Base-by-base conservation (phyloP, 1,284 basidiomycete genomes). In the Ceratobasidium sp. region DNA sequence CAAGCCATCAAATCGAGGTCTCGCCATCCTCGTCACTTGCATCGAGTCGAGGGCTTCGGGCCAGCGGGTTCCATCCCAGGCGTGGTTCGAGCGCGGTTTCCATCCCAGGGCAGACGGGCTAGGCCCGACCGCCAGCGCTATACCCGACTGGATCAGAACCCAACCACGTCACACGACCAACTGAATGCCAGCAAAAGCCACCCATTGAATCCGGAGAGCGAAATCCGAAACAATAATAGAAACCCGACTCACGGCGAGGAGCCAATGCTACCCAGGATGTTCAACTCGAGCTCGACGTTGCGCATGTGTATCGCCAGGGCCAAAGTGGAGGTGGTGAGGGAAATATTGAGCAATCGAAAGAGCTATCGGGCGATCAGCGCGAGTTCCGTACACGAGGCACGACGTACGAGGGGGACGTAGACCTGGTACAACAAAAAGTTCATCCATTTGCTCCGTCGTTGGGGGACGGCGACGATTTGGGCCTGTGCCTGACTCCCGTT, bases 261-360 rank as follows among this genome's bases (percentile, higher is more conserved):
- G 25, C 94, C 94, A 27, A 96, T 83, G 4, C 87, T 86, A 27
- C 92, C 91, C 78, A 84, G 83, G 27, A 87, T 80, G 56, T 80
- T 73, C 73, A 84, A 78, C 0, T 77, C 75, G 38, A 76, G 74
- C 77, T 96, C 92, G 35, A 83, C 76, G 13, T 78, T 73, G 52
- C 91, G 86, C 75, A 95, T 90, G 58, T 84, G 85, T 71, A 93
- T 87, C 1, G 93, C 93, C 45, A 96, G 81, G 0, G 85, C 94
- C 42, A 96, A 84, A 0, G 92, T 90, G 52, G 87, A 84, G 17
- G 89, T 86, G 2, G 91, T 94, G 74, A 96, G 90, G 3, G 87
- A 82, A 69, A 96, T 87, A 76, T 96, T 96, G 77, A 91, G 84
- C 72, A 92, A 83, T 69, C 94, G 89, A 77, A 94, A 93, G 38